phyloP scores from a whole-genome alignment of 2,329 filamentous ascomycete species.

The Pseudogymnoascus sp. region DNA sequence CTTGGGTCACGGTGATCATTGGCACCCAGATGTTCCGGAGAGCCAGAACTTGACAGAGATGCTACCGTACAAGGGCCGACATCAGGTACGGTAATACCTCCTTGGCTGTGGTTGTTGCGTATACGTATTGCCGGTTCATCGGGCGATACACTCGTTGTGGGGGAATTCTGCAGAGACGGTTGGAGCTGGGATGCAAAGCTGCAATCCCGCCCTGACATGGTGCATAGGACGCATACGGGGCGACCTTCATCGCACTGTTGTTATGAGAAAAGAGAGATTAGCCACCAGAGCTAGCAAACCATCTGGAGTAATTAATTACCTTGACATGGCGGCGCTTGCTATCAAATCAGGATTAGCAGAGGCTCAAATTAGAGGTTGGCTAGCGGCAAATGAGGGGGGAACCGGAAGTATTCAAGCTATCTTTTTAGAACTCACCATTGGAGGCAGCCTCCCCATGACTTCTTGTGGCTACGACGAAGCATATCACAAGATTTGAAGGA shows the following conservation, averaged over 20 bases:
- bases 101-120: conserved; percentile 1
- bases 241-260: conserved; percentile 27
- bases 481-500: background rate
- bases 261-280: conserved; percentile 6
- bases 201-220: conserved; percentile 25
- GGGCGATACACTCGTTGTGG: conserved; percentile 9
- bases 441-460: conserved; percentile 28
- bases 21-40: background rate
- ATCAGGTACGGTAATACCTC: background rate
- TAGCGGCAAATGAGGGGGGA: background rate
- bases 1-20: background rate
- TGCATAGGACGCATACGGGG: conserved; percentile 25
- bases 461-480: conserved; percentile 28
- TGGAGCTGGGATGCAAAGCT: conserved; percentile 18
- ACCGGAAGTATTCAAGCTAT: background rate
- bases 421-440: conserved; percentile 21
- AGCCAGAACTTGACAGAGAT: background rate
- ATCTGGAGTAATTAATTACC: conserved; percentile 15
- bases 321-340: conserved; percentile 30
- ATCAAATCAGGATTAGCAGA: conserved; percentile 6
- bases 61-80: too few relatives aligned
- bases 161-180: background rate
- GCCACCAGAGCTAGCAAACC: background rate
- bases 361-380: too few relatives aligned
- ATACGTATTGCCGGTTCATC: background rate